Percentiles rank a stretch among this genome's conserved stretches.
These are phyloP conservation scores for Carpinus fangiana DNA, from an alignment of 306 rosid species.

Conservation along the genomic window DNA sequence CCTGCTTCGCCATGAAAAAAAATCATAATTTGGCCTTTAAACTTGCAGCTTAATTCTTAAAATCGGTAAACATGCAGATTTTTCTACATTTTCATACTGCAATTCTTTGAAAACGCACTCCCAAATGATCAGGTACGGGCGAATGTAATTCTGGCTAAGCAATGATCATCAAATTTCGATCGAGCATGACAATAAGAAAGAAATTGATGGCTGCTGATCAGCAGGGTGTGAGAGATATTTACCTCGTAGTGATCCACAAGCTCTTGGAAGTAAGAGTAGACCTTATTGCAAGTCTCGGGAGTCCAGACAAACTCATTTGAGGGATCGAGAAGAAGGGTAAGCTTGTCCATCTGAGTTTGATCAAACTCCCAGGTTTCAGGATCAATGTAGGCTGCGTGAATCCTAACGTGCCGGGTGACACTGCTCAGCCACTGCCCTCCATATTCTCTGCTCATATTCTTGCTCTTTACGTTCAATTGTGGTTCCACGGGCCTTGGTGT, in stretches of 20 bases:
- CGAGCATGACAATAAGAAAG: background rate
- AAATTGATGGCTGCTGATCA: background rate
- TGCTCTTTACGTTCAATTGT: constrained; percentile 72
- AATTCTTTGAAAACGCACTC: too few species aligned
- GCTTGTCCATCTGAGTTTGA: constrained; percentile 95
- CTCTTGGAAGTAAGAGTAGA: constrained; percentile 83
- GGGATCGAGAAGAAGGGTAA: constrained; percentile 83
- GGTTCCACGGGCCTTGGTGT: constrained; percentile 78
- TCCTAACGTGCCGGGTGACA: constrained; percentile 68
- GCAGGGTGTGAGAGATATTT: background rate
- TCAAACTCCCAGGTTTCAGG: constrained; percentile 79
- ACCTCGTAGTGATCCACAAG: constrained; percentile 98
- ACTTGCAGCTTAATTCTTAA: too few species aligned
- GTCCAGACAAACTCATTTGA: constrained; percentile 91
- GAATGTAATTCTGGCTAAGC: background rate
- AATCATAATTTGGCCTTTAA: too few species aligned
- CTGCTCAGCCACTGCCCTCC: constrained; percentile 94
- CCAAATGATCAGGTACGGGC: background rate
- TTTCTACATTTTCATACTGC: too few species aligned
- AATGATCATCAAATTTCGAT: background rate
- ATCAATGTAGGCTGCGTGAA: constrained; percentile 85
- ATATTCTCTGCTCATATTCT: constrained; percentile 76
- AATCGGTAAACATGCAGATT: too few species aligned
- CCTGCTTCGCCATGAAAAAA: constrained; percentile 45
- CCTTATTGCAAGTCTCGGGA: constrained; percentile 64